These are phyloP conservation scores for Podospora bellae-mahoneyi DNA, from an alignment of 495 filamentous ascomycete species.

Conservation along the genomic window DNA sequence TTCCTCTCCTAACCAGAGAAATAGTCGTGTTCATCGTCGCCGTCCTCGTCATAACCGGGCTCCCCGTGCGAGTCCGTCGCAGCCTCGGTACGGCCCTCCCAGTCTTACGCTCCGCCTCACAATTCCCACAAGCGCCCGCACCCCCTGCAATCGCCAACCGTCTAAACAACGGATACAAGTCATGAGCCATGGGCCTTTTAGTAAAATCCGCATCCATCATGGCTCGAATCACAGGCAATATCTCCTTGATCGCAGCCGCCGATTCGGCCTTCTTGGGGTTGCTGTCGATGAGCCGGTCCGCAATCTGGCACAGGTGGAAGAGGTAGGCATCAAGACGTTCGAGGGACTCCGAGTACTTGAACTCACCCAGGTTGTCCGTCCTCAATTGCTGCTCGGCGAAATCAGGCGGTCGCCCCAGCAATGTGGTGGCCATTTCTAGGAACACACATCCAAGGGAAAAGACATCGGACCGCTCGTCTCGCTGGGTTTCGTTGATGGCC, in stretches of 20 bases:
- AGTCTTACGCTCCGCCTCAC: slow-evolving; percentile 29
- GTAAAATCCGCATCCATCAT: slow-evolving; percentile 31
- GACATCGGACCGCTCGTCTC: slow-evolving; percentile 45
- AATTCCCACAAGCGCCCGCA: slow-evolving; percentile 26
- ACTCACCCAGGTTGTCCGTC: slow-evolving; percentile 9
- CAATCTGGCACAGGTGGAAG: slow-evolving; percentile 15
- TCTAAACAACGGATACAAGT: slow-evolving; percentile 33
- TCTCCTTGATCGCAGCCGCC: slow-evolving; percentile 23
- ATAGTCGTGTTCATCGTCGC: slow-evolving; percentile 6
- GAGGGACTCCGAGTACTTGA: slow-evolving; percentile 30
- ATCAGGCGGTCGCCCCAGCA: slow-evolving; percentile 32
- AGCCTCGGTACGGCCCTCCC: slow-evolving; percentile 14
- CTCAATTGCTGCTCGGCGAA: slow-evolving; percentile 32
- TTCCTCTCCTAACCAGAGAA: neutral
- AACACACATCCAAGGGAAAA: slow-evolving; percentile 51
- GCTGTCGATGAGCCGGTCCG: slow-evolving; percentile 2
- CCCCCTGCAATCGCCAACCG: slow-evolving; percentile 26
- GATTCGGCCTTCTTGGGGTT: slow-evolving; percentile 12
- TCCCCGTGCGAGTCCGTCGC: neutral
- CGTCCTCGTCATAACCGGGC: neutral
- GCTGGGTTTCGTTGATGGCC: slow-evolving; percentile 32
- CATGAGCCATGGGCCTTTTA: slow-evolving; percentile 27
- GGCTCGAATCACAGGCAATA: slow-evolving; percentile 24
- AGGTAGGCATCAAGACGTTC: slow-evolving; percentile 26
- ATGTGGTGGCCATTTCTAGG: slow-evolving; percentile 42